phyloP scores from a whole-genome alignment of 768 basidiomycete genomes.

The Amanita rimosa region DNA sequence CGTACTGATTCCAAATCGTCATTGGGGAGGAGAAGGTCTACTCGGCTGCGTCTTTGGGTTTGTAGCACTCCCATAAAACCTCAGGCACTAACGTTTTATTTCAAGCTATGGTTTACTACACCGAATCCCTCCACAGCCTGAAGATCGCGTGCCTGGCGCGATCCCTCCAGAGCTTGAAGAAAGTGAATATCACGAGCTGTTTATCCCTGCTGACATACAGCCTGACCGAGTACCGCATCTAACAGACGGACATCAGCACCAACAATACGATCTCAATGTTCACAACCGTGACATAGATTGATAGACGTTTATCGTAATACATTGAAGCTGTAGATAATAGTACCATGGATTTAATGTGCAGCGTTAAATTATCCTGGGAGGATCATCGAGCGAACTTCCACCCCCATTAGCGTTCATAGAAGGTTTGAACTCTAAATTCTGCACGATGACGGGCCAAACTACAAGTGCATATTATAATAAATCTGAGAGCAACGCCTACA shows the following conservation, averaged over 20 bases:
- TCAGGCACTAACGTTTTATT: conserved; percentile 4
- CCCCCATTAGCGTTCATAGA: conserved; percentile 10
- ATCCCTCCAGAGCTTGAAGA: conserved; percentile 46
- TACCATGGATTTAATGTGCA: neutral
- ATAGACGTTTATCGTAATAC: neutral
- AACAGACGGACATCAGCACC: neutral
- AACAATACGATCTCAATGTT: neutral
- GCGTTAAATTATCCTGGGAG: neutral
- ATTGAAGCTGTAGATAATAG: neutral
- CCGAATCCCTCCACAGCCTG: conserved; percentile 75
- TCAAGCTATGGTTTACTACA: conserved; percentile 82
- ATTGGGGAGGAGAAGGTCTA: conserved; percentile 96
- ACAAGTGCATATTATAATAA: neutral
- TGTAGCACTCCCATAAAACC: conserved; percentile 15
- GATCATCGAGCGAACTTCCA: conserved; percentile 9
- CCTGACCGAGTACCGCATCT: conserved; percentile 10
- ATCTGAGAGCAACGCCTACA: neutral
- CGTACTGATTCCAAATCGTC: conserved; percentile 88
- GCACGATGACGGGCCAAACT: conserved; percentile 64
- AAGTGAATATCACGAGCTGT: conserved; percentile 41
- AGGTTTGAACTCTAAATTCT: conserved; percentile 50
- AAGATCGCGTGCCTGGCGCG: conserved; percentile 43
- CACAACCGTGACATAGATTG: neutral
- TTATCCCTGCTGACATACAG: conserved; percentile 58
- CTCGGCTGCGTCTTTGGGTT: conserved; percentile 95